phyloP scores from a whole-genome alignment of 257 asterid species.

The Solanum paucissectum region DNA sequence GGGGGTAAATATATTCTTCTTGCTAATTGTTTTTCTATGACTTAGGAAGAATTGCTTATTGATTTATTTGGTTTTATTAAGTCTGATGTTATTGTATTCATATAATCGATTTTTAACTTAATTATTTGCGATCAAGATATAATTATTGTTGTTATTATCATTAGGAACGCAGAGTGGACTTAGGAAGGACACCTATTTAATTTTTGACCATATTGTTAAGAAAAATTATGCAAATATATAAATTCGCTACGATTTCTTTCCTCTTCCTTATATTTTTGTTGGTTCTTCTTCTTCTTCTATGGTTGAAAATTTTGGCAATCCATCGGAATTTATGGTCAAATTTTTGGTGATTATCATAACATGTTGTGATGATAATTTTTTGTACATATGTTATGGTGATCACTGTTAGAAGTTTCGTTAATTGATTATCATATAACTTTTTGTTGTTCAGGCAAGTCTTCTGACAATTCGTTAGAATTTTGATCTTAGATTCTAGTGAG shows the following conservation, averaged over 20 bases:
- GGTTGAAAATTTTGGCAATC: neutral
- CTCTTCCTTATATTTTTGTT: neutral
- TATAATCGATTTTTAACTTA: neutral
- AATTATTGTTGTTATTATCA: neutral
- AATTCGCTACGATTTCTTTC: neutral
- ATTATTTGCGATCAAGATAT: neutral
- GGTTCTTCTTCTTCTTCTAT: neutral
- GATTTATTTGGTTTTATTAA: neutral
- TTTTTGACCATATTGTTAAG: neutral
- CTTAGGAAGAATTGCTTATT: neutral
- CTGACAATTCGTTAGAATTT: neutral
- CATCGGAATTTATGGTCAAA: neutral
- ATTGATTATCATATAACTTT: neutral
- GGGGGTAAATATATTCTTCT: neutral
- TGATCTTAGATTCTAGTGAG: neutral
- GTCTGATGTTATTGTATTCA: neutral
- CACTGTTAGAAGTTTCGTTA: too few species aligned
- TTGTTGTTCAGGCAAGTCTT: neutral
- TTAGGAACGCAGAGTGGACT: neutral
- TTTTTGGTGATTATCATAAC: neutral
- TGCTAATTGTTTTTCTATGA: neutral
- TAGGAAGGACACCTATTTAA: neutral
- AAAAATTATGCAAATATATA: neutral
- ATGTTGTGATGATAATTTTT: neutral
- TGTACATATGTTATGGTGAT: neutral